Evolutionary conservation across 2,329 filamentous ascomycete genomes (phyloP), one percentile per base, ranked within the genome.

Genomic region (Talaromyces marneffei): DNA sequence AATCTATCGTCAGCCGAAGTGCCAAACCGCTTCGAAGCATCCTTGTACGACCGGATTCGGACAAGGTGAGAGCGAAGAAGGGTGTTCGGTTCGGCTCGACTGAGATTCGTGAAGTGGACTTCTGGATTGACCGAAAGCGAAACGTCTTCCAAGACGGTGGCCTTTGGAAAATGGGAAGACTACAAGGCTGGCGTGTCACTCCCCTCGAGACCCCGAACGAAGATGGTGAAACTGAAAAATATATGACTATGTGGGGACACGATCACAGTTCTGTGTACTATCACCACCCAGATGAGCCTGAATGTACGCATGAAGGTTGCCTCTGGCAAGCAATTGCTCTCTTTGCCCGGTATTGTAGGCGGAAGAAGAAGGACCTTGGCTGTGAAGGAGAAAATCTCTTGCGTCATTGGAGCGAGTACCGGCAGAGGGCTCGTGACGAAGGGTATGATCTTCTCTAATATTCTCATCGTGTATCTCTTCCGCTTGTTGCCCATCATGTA

Each of bases 91-190:
- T 72, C 65, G 66, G 65, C 29, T 66, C 65, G 37, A 63, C 54
- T 46, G 66, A 64, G 18, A 65, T 68, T 57, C 44, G 63, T 40
- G 44, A 64, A 18, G 68, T 72, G 52, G 62, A 66, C 57, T 67
- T 65, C 61, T 71, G 70, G 69, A 71, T 73, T 62, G 65, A 65
- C 9, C 65, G 64, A 31, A 65, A 63, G 44, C 50, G 63, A 46
- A 62, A 72, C 62, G 65, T 64, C 33, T 66, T 64, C 48, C 31
- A 42, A 20, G 60, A 56, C 35, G 57, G 59, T 16, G 52, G 52
- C 10, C 48, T 65, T 25, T 59, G 48, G 56, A 29, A 29, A 37
- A 39, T 62, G 42, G 64, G 66, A 27, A 57, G 62, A 58, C 53
- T 67, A 27, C 54, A 62, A 35, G 66, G 66, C 16, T 66, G 64